A percentile compares a stretch with the other conserved stretches of the same genome.
Evolutionary conservation across 2,329 filamentous ascomycete species (phyloP).

Genomic region (Calonectria ilicicola): DNA sequence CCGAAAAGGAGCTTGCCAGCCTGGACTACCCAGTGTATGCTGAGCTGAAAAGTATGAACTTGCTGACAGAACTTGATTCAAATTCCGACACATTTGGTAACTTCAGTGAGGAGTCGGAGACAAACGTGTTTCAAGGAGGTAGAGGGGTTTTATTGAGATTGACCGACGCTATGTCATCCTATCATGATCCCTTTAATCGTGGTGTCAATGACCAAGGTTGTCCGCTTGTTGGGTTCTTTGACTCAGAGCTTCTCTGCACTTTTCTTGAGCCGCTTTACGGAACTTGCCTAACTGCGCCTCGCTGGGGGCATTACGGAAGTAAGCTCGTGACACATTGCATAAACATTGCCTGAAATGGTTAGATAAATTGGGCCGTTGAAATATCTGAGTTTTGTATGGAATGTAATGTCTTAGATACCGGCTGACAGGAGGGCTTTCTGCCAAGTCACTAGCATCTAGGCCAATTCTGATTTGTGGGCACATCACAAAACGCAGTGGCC

Average conservation of each 20-base stretch:
- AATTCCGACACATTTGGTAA: neutral
- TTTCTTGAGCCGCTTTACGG: neutral
- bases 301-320: neutral
- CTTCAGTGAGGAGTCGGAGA: neutral
- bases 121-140: neutral
- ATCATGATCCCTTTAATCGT: no score
- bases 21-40: conserved; percentile 5
- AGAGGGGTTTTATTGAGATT: neutral
- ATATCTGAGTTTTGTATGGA: neutral
- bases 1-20: conserved; percentile 1
- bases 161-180: neutral
- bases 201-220: no score
- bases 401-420: neutral
- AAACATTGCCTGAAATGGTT: neutral
- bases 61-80: neutral
- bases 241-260: no score
- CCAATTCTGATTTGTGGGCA: neutral
- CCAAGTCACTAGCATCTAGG: neutral
- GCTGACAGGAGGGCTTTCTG: neutral
- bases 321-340: neutral
- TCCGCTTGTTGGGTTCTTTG: no score
- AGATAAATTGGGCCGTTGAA: neutral
- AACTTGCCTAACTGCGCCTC: neutral
- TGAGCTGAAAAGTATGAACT: neutral
- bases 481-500: no score